Evolutionary conservation across 441 rosid species (phyloP).

Genomic region (Theobroma grandiflorum): DNA sequence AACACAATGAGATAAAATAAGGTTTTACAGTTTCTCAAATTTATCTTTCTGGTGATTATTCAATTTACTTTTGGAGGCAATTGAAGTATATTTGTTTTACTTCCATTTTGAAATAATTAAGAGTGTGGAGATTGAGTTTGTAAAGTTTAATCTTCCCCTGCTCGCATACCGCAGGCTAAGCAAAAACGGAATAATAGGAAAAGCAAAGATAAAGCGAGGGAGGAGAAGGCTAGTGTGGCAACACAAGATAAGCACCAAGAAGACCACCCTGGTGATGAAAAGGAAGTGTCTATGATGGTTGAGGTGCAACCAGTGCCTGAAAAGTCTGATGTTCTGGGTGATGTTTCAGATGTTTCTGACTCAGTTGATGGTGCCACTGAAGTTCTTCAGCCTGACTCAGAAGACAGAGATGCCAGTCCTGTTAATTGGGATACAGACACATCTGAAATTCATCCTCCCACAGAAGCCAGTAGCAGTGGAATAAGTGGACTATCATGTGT

Average conservation of each 20-base stretch:
- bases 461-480: slow-evolving; percentile 66
- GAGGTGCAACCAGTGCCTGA: slow-evolving; percentile 55
- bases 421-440: slow-evolving; percentile 87
- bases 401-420: slow-evolving; percentile 79
- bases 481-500: slow-evolving; percentile 59
- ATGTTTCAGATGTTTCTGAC: slow-evolving; percentile 77
- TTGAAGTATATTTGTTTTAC: background rate
- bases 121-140: background rate
- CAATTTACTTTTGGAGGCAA: slow-evolving; percentile 1
- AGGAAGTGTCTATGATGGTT: slow-evolving; percentile 46
- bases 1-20: background rate
- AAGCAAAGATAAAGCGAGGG: slow-evolving; percentile 83
- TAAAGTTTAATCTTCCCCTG: background rate
- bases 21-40: background rate
- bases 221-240: slow-evolving; percentile 50
- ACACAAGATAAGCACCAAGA: slow-evolving; percentile 51
- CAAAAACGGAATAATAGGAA: slow-evolving; percentile 87
- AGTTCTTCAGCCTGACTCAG: slow-evolving; percentile 71
- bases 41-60: background rate
- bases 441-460: slow-evolving; percentile 71
- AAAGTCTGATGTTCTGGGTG: slow-evolving; percentile 70
- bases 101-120: background rate
- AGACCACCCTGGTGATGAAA: slow-evolving; percentile 48
- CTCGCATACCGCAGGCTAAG: slow-evolving; percentile 63
- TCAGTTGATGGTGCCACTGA: slow-evolving; percentile 71